Conservation (phyloP, 306 rosid genomes). For the Vigna trinervia region DNA sequence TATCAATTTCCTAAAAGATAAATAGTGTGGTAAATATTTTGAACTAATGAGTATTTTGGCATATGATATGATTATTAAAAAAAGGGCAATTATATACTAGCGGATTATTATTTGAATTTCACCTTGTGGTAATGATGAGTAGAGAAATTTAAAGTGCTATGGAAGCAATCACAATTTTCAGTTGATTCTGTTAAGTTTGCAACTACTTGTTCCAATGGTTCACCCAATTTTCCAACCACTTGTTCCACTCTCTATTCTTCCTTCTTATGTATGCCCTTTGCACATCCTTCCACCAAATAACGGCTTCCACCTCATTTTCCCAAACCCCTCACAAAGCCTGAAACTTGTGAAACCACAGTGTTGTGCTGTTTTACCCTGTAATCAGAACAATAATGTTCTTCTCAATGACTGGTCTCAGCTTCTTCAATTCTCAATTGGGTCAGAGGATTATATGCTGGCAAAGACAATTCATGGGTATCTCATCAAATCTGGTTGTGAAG, state of each 20-base stretch:
- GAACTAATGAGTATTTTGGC: no score
- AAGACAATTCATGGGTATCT: conserved; percentile 58
- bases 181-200: not conserved
- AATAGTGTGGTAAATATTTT: no score
- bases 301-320: conserved; percentile 18
- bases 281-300: conserved; percentile 24
- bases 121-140: no score
- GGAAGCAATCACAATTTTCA: not conserved
- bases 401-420: conserved; percentile 56
- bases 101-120: no score
- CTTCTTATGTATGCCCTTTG: conserved; percentile 18
- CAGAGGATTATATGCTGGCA: conserved; percentile 48
- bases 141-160: no score
- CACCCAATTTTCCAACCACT: conserved; percentile 27
- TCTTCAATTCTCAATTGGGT: conserved; percentile 53
- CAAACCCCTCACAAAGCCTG: conserved; percentile 20
- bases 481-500: conserved; percentile 49
- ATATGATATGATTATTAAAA: no score
- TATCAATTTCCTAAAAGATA: no score
- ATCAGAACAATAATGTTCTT: conserved; percentile 5
- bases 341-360: conserved; percentile 36
- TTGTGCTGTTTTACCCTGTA: conserved; percentile 23
- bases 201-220: conserved; percentile 8
- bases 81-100: no score
- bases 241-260: conserved; percentile 10